Base-by-base conservation (phyloP, 495 filamentous ascomycete genomes). In the Barbatosphaeria neglecta region DNA sequence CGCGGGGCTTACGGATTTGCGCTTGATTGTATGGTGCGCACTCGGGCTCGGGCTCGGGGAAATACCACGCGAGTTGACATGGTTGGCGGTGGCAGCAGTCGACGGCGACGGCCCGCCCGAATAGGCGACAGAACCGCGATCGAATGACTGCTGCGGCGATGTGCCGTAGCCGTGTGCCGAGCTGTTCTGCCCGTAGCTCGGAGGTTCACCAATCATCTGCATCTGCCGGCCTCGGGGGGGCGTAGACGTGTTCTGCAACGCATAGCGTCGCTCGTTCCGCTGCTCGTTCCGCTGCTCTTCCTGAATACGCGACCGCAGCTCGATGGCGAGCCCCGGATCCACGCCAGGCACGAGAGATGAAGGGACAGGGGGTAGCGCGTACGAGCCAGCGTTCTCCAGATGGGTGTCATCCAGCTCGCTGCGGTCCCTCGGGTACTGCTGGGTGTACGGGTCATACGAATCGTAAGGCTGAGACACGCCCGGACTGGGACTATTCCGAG, bases 1-100 rank as follows among this genome's bases (percentile, higher is more conserved):
- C 9, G 76, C 74, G 1, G 86, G 84, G 55, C 84, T 89, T 38
- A 90, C 72, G 1, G 87, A 90, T 57, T 92, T 90, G 19, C 85
- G 75, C 27, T 70, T 72, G 24, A 81, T 79, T 11, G 70, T 77
- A 20, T 79, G 74, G 22, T 61, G 57, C 8, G 47, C 48, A 15
- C 51, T 51, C 25, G 67, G 69, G 19, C 37, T 53, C 9, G 72
- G 72, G 45, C 78, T 78, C 22, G 83, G 80, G 42, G 81, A 86
- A 27, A 81, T 66, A 5, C 72, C 72, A 22, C 75, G 71, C 35
- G 63, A 53, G 24, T 66, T 59, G 50, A 67, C 57, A n/a, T n/a
- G n/a, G n/a, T n/a, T n/a, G n/a, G n/a, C n/a, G n/a, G n/a, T n/a
- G n/a, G n/a, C n/a, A n/a, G n/a, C n/a, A 33, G 62, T 55, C 37